Conservation (phyloP, 495 filamentous ascomycete species). For the Corynascus novoguineensis region DNA sequence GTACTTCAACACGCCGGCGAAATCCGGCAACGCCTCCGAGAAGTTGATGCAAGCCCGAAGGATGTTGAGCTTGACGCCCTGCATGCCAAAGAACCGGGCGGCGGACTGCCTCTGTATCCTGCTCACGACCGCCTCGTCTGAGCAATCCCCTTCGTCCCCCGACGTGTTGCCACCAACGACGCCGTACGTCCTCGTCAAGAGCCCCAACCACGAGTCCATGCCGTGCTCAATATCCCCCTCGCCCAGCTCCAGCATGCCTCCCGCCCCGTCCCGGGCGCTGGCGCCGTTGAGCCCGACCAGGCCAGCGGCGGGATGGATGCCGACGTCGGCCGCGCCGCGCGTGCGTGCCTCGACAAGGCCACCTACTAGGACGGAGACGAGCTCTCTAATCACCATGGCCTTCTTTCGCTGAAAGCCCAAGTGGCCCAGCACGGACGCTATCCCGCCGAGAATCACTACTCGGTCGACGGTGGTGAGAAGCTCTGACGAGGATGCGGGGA, state of each 20-base stretch:
- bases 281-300: constrained; percentile 56
- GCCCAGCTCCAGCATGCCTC: constrained; percentile 61
- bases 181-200: constrained; percentile 47
- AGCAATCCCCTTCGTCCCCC: constrained; percentile 28
- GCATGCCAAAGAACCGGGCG: constrained; percentile 57
- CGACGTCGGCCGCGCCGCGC: constrained; percentile 85
- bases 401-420: constrained; percentile 81
- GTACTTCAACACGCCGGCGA: constrained; percentile 78
- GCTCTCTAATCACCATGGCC: constrained; percentile 75
- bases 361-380: constrained; percentile 74
- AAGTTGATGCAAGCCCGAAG: constrained; percentile 80
- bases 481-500: constrained; percentile 59
- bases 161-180: constrained; percentile 33
- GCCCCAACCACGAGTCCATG: constrained; percentile 49
- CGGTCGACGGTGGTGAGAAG: constrained; percentile 63
- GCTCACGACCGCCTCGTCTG: constrained; percentile 46
- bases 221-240: constrained; percentile 73
- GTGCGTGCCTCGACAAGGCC: constrained; percentile 89
- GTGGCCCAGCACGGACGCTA: constrained; percentile 70
- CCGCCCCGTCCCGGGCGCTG: constrained; percentile 39
- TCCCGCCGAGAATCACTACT: constrained; percentile 72
- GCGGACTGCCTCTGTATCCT: constrained; percentile 49
- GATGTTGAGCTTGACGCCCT: constrained; percentile 73
- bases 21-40: constrained; percentile 89
- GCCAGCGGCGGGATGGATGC: constrained; percentile 88